Evolutionary conservation across 371 early-diverging fungal genomes (phyloP).

Genomic region (Synchytrium microbalum): DNA sequence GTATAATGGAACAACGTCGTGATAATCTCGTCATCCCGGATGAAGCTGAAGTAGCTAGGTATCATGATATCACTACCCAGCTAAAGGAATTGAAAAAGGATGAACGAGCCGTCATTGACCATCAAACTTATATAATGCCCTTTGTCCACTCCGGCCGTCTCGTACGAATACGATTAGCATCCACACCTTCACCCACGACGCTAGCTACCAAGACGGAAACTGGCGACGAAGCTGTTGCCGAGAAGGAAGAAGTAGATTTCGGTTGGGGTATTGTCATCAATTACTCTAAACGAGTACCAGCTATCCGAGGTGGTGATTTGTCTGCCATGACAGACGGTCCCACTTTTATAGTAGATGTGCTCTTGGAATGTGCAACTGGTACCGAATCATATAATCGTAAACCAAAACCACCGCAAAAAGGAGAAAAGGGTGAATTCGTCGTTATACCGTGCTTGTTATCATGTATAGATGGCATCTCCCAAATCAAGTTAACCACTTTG

Average conservation of each 20-base stretch:
- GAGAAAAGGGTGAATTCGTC: conserved; percentile 48
- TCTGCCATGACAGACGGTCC: conserved; percentile 26
- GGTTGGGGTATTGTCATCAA: conserved; percentile 88
- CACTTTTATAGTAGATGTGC: conserved; percentile 72
- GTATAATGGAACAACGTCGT: conserved; percentile 49
- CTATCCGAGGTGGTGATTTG: conserved; percentile 19
- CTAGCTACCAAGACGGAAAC: conserved; percentile 4
- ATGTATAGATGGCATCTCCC: conserved; percentile 64
- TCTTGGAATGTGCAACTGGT: conserved; percentile 64
- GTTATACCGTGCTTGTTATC: conserved; percentile 75
- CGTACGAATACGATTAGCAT: conserved; percentile 45
- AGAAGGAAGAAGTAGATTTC: conserved; percentile 53
- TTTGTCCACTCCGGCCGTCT: conserved; percentile 86
- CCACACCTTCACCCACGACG: background rate
- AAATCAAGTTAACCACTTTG: conserved; percentile 69
- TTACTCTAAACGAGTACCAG: conserved; percentile 36
- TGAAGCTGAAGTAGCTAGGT: conserved; percentile 61
- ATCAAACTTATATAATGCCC: conserved; percentile 69
- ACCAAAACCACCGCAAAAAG: conserved; percentile 52
- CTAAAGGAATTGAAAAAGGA: conserved; percentile 58
- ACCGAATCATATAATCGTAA: conserved; percentile 46
- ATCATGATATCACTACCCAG: conserved; percentile 71
- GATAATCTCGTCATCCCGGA: conserved; percentile 51
- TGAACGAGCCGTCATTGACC: conserved; percentile 67
- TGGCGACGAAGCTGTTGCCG: conserved; percentile 2